Evolutionary conservation across 768 basidiomycete genomes (phyloP), one percentile per base, ranked within the genome.

Genomic region (Termitomyces sp.): DNA sequence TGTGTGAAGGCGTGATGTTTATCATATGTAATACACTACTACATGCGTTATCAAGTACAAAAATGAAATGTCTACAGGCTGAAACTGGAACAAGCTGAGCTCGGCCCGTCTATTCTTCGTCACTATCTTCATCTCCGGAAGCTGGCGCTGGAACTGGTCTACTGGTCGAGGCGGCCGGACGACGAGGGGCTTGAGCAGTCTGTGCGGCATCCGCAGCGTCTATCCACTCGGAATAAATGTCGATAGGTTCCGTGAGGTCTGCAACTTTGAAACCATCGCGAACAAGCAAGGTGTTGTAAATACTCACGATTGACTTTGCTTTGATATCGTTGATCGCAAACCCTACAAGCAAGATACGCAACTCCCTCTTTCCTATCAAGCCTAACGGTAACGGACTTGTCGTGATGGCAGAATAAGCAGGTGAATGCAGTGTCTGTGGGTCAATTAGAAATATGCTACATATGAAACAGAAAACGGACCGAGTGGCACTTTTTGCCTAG

Each of bases 181-280:
- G 81, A 36, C 83, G 81, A 32, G 73, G 66, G 23, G 73, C 64
- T 4, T 77, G 76, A 16, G 80, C 83, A 55, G 75, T 80, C 66
- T 91, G 86, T 32, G 89, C 90, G 9, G 88, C 86, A 66, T 92
- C 90, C 6, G 89, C 88, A 46, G 90, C 90, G 66, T 92, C 90
- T 58, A 93, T 91, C 91, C 91, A 94, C 66, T 91, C 89, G 7
- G 91, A 91, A 67, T 92, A 94, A 29, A 94, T 89, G 68, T 94
- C 91, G 53, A 94, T 84, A 15, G 91, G 83, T 61, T 93, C 91
- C 1, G 91, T 91, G 50, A 94, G 76, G 68, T 94, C 91, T 94
- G 66, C 41, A 50, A 13, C 38, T 42, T 51, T 54, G 56, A 49
- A 56, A 46, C 50, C 41, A 59, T 31, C 27, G 31, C 16, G 22